Base-by-base conservation (phyloP, 306 rosid genomes). In the Dalbergia cochinchinensis region DNA sequence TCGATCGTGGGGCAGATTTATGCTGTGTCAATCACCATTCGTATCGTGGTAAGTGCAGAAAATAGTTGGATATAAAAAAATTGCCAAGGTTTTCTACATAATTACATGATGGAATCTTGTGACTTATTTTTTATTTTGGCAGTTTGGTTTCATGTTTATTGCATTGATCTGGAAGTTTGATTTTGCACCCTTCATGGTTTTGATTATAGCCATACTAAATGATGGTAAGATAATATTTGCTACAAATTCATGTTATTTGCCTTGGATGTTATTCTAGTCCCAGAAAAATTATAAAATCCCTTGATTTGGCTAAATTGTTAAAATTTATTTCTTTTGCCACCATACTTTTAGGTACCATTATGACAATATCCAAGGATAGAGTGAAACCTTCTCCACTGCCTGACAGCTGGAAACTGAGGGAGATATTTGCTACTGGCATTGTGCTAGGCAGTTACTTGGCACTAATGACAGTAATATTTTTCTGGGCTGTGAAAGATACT, bases 121-220 rank as follows among this genome's bases (percentile, higher is more conserved):
- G 79, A 68, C 72, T 53, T 45, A 64, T 65, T 67, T 71, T 78
- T 35, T 74, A 37, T 6, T 82, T 74, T 85, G 45, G 82, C 86
- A 95, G 98, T 92, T 94, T 83, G 98, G 98, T 61, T 94, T 94
- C 85, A 48, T 94, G 94, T 86, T 94, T 79, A 91, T 92, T 78
- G 97, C 98, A 33, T 72, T 94, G 89, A 94, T 94, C 78, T 94
- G 98, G 98, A 88, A 68, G 82, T 94, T 89, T 78, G 98, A 94
- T 79, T 94, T 94, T 76, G 92, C 98, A 50, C 98, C 97, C 8
- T 94, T 94, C 91, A 94, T 94, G 98, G 97, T 94, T 79, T 85
- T 94, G 85, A 92, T 94, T 42, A 94, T 94, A 8, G 98, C 98
- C 71, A 86, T 94, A 80, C 91, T 94, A 44, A 94, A 94, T 75